Base-by-base conservation (phyloP, 768 basidiomycete species). In the Lentinula guzmanii region DNA sequence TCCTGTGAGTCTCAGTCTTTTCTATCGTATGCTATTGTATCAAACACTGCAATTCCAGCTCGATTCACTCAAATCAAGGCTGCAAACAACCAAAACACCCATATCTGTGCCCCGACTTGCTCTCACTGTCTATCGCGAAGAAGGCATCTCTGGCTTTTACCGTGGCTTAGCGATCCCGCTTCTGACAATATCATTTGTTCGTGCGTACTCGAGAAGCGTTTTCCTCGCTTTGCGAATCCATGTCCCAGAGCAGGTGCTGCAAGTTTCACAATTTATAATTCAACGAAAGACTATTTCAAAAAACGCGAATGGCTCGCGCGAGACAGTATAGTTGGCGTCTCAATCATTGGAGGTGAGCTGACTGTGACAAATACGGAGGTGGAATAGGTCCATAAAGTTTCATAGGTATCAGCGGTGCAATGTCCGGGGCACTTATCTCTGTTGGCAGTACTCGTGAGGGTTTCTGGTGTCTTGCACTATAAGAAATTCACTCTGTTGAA, bases 141-240 rank as follows among this genome's bases (percentile, higher is more conserved):
- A 94, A 75, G 89, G 93, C n/a, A 74, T 93, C 37, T 82, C 82
- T 65, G 95, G 96, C 58, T 98, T 94, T 75, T 96, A 92, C 73
- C 83, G 94, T 61, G 93, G 93, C 61, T 70, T 95, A 55, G 92
- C 91, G 86, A 91, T 98, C 67, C 95, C 96, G 52, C 83, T 98
- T 60, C 80, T 94, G 74, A 96, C 95, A 8, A 98, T 98, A 67
- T 94, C 95, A 5, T 93, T 96, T 71, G 95, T 98, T 72, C 93
- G 96, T 87, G 72, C 76, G 91, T 92, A 52, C 18, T 43, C 35
- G 5, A 58, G n/a, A 53, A 52, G 54, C 18, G 56, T 60, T 57
- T 52, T 50, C 31, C 60, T 57, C 63, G 24, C 60, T 34, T 24
- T 43, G 54, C 60, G 58, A 55, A 55, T 63, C 63, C 45, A 42